phyloP scores from a whole-genome alignment of 1,284 basidiomycete genomes.

The Papiliotrema nemorosa region DNA sequence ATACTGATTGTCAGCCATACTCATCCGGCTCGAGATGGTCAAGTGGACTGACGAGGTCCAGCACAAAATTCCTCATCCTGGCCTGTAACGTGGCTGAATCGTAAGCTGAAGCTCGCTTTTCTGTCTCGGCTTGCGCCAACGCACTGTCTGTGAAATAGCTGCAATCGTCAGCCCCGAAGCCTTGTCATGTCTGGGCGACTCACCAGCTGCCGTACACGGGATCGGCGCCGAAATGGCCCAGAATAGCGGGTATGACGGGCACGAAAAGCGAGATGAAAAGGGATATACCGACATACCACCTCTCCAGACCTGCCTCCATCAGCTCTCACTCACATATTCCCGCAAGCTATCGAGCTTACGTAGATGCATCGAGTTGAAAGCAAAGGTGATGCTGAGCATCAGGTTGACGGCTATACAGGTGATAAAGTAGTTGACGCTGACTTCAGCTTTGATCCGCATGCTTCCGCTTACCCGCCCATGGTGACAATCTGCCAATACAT shows the following conservation, averaged over 20 bases:
- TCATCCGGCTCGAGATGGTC: background rate
- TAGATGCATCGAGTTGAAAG: constrained; percentile 27
- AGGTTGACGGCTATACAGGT: constrained; percentile 40
- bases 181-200: too few relatives aligned
- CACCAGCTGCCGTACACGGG: constrained; percentile 12
- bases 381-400: constrained; percentile 31
- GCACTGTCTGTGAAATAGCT: too few relatives aligned
- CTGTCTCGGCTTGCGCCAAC: too few relatives aligned
- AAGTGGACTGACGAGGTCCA: constrained; percentile 18
- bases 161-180: background rate
- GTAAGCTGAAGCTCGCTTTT: background rate
- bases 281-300: constrained; percentile 7
- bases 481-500: constrained; percentile 31
- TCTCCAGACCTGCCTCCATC: constrained; percentile 14
- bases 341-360: constrained; percentile 11
- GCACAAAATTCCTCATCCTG: constrained; percentile 19
- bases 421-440: constrained; percentile 35
- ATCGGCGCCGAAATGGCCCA: constrained; percentile 15
- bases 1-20: constrained; percentile 12
- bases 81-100: constrained; percentile 9
- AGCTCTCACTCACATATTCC: background rate
- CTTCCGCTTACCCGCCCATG: constrained; percentile 22
- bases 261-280: background rate
- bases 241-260: background rate
- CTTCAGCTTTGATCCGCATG: constrained; percentile 1